A percentile compares a stretch with the other conserved stretches of the same genome.
Evolutionary conservation across 331 rosid species (phyloP).

Genomic region (Telfairia occidentalis): DNA sequence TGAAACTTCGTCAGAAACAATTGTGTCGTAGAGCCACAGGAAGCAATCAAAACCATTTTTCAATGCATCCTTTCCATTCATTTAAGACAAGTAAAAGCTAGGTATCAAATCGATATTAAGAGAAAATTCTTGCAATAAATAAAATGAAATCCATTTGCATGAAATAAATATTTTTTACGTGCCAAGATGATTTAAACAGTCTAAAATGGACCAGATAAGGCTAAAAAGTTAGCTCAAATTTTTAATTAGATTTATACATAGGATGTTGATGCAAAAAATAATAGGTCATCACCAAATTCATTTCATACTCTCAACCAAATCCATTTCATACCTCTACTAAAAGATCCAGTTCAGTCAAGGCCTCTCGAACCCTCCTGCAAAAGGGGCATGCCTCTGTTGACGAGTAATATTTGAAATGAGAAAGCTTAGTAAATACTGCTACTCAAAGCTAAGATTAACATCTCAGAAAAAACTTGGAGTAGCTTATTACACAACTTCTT

Average conservation of each 20-base stretch:
- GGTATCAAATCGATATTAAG: not conserved
- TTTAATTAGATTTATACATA: not conserved
- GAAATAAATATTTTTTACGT: not conserved
- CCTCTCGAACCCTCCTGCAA: conserved; percentile 95
- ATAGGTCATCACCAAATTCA: conserved; percentile 7
- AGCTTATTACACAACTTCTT: not conserved
- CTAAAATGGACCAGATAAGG: not conserved
- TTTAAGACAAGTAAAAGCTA: not conserved
- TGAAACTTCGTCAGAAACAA: not conserved
- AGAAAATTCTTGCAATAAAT: not conserved
- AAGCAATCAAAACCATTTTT: not conserved
- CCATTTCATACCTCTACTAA: conserved; percentile 55
- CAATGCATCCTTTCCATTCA: not conserved
- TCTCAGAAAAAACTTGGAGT: not conserved
- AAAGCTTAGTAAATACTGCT: not conserved
- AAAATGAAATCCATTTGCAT: not conserved
- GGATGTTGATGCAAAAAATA: not conserved
- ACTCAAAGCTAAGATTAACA: not conserved
- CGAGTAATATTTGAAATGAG: conserved; percentile 21
- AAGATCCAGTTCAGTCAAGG: conserved; percentile 85
- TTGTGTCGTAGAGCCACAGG: not conserved
- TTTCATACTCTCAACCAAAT: conserved; percentile 35
- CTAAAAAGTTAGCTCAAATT: not conserved
- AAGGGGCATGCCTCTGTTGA: conserved; percentile 94
- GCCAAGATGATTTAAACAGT: not conserved